Evolutionary conservation across 352 stramenopile genomes (phyloP).

Genomic region (Sclerospora graminicola): DNA sequence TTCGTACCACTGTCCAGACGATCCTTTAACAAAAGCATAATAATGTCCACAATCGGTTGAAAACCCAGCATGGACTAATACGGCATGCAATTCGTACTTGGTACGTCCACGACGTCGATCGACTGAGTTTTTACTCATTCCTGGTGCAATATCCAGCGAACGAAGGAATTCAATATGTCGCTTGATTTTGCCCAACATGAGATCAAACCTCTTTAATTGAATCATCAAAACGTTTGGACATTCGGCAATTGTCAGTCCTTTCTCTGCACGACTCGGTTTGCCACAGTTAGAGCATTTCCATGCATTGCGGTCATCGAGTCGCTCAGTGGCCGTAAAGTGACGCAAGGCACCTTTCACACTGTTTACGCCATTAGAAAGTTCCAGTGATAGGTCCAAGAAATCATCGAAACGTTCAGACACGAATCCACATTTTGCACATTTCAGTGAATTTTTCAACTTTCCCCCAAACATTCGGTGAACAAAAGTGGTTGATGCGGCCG

Average conservation of each 20-base stretch:
- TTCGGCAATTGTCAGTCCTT: constrained; percentile 68
- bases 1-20: constrained; percentile 86
- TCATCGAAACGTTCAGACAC: constrained; percentile 76
- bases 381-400: constrained; percentile 85
- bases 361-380: constrained; percentile 69
- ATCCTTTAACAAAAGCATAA: constrained; percentile 83
- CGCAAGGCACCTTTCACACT: constrained; percentile 64
- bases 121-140: constrained; percentile 45
- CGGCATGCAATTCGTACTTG: constrained; percentile 70
- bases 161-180: constrained; percentile 73
- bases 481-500: constrained; percentile 54
- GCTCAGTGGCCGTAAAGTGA: constrained; percentile 79
- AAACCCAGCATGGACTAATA: constrained; percentile 81
- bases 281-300: constrained; percentile 82
- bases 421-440: constrained; percentile 76
- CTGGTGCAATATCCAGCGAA: constrained; percentile 49
- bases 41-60: constrained; percentile 89
- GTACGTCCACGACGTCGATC: constrained; percentile 36
- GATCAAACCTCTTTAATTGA: constrained; percentile 87
- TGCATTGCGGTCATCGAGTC: constrained; percentile 71
- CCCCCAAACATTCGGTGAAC: constrained; percentile 82
- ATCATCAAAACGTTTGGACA: constrained; percentile 83
- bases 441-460: constrained; percentile 72
- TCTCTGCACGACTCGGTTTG: constrained; percentile 68
- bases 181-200: constrained; percentile 84